phyloP scores from a whole-genome alignment of 306 rosid species.

The Quillaja saponaria region DNA sequence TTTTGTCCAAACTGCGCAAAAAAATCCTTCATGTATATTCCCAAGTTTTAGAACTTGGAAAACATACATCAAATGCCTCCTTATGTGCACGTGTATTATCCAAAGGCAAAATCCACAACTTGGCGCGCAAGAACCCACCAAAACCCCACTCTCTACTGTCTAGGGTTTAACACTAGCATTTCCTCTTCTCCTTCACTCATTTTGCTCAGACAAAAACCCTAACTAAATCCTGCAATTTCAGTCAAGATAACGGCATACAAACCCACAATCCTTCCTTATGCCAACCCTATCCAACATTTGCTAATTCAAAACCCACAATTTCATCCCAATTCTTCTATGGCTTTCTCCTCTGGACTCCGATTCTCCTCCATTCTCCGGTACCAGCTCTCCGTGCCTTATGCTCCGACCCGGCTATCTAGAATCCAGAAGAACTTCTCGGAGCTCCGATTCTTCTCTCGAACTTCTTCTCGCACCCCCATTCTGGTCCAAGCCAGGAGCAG shows the following conservation, averaged over 20 bases:
- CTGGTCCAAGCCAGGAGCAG: constrained; percentile 28
- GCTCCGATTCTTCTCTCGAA: constrained; percentile 59
- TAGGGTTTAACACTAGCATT: not conserved
- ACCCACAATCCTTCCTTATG: too few relatives aligned
- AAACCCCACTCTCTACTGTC: constrained; percentile 21
- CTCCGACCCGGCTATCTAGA: constrained; percentile 31
- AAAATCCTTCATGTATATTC: too few relatives aligned
- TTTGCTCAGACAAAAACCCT: constrained; percentile 3
- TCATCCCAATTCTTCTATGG: constrained; percentile 45
- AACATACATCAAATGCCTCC: too few relatives aligned
- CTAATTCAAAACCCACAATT: not conserved
- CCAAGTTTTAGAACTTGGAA: too few relatives aligned
- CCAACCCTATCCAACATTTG: constrained; percentile 29
- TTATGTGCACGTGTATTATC: not conserved
- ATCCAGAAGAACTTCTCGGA: constrained; percentile 40
- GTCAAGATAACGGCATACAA: not conserved
- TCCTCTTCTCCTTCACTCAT: not conserved
- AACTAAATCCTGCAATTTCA: constrained; percentile 12
- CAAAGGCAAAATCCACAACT: constrained; percentile 5
- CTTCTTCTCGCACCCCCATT: constrained; percentile 16
- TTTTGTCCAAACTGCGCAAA: too few relatives aligned
- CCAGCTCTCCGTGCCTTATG: constrained; percentile 34
- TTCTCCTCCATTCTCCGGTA: constrained; percentile 55
- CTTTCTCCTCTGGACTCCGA: constrained; percentile 63
- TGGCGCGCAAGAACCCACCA: constrained; percentile 51